Evolutionary conservation across 768 basidiomycete genomes (phyloP), one percentile per base, ranked within the genome.

Genomic region (Boletus rufocinnamomeus): DNA sequence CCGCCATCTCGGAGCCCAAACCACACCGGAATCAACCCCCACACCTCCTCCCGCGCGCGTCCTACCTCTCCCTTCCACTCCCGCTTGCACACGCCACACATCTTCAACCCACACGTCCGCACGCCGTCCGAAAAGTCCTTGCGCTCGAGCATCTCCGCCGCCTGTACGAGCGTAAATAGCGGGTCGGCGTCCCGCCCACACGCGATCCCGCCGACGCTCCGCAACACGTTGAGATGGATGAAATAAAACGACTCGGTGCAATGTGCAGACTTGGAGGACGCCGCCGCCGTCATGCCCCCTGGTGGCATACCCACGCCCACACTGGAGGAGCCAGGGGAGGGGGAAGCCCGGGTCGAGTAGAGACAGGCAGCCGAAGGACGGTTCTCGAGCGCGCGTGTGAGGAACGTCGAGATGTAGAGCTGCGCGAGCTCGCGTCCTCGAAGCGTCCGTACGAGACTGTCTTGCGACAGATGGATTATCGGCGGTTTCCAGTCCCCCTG

Each of bases 171-270:
- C 56, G 88, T 87, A 66, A 80, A 88, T 23, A 91, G 71, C 52
- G 87, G 85, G 66, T 91, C 89, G 4, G 85, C 88, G 65, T 91
- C 88, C 27, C 89, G 79, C 48, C 89, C 89, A 54, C 77, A 79
- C 1, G 88, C 82, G 57, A 91, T 85, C 0, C 89, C 89, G 0
- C 86, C 84, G 45, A 91, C 81, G 23, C 84, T 81, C 56, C 89
- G 84, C 43, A 90, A 73, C 32, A 87, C 75, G 69, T 91, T 89
- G 57, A 91, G 80, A 76, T 82, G 83, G 74, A 91, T 84, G 69
- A 85, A 88, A 72, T 89, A 87, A 72, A 88, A 88, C 16, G 88
- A 86, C 52, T 89, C 86, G 57, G 75, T 74, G 71, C 89, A 91
- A 30, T 51, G 71, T 63, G 34, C 75, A 56, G 67, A 57, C 1